phyloP scores from a whole-genome alignment of 2,329 filamentous ascomycete species.

The Colletotrichum incanum region DNA sequence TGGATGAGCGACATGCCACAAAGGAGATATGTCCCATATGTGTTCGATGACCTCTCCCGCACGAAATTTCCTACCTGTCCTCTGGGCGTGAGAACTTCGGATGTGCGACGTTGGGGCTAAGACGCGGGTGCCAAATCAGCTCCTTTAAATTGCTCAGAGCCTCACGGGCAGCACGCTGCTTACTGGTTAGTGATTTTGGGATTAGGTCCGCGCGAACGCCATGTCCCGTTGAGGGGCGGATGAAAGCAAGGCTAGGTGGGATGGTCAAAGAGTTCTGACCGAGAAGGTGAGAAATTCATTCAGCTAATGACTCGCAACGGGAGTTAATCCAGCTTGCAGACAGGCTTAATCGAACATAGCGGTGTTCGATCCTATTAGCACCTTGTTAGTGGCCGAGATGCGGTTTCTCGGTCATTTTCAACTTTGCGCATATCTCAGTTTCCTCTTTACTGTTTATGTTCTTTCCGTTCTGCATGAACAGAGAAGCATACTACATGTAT shows the following conservation, averaged over 20 bases:
- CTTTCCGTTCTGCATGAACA: not conserved
- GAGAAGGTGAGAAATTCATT: not conserved
- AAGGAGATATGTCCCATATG: not conserved
- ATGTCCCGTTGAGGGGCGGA: slow-evolving; percentile 10
- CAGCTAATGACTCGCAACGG: slow-evolving; percentile 23
- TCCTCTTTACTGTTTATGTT: not conserved
- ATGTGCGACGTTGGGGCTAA: not conserved
- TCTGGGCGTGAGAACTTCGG: not conserved
- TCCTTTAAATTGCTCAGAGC: slow-evolving; percentile 1
- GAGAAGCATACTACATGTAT: not conserved
- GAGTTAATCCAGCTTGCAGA: not conserved
- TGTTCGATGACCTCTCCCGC: not conserved
- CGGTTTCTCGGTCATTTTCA: not conserved
- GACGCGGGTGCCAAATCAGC: not conserved
- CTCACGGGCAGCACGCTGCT: slow-evolving; percentile 15
- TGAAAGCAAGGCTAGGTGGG: not conserved
- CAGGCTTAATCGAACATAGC: too few species aligned
- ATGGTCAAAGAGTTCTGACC: slow-evolving; percentile 16
- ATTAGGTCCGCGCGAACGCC: not conserved
- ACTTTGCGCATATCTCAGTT: too few species aligned
- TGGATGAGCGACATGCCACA: slow-evolving; percentile 21
- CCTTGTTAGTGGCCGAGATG: not conserved
- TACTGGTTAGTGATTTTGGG: slow-evolving; percentile 5
- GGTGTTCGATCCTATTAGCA: too few species aligned
- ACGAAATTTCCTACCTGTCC: not conserved